A percentile compares a stretch with the other conserved stretches of the same genome.
Conservation (phyloP, 2,329 filamentous ascomycete genomes). For the Clarireedia homoeocarpa region DNA sequence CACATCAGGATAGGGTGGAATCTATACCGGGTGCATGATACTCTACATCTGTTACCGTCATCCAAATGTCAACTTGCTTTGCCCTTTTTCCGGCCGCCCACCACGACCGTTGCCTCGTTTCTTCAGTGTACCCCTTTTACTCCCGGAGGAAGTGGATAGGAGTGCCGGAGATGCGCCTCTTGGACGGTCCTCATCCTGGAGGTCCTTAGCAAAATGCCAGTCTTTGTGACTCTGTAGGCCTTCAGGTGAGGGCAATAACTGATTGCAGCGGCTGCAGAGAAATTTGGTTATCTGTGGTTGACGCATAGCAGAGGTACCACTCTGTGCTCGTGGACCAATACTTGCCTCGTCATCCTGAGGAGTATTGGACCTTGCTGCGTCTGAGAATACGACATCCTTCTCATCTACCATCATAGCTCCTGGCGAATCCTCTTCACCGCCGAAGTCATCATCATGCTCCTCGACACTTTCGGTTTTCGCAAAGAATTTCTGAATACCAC, state of each 20-base stretch:
- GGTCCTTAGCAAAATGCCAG: conserved; percentile 88
- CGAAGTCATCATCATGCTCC: conserved; percentile 25
- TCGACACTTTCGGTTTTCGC: conserved; percentile 21
- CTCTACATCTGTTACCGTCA: conserved; percentile 14
- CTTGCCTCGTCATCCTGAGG: conserved; percentile 24
- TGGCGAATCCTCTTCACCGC: conserved; percentile 20
- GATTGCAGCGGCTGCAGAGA: conserved; percentile 58
- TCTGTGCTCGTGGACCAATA: conserved; percentile 20
- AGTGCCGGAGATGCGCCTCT: conserved; percentile 6
- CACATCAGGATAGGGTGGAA: conserved; percentile 21
- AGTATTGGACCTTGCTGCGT: conserved; percentile 12
- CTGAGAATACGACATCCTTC: conserved; percentile 10
- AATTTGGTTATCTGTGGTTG: conserved; percentile 33
- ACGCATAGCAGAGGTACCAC: conserved; percentile 23
- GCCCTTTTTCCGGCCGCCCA: conserved; percentile 42
- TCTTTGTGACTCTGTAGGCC: conserved; percentile 72
- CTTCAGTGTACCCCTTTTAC: conserved; percentile 21
- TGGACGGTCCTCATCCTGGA: conserved; percentile 47
- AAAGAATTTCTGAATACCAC: conserved; percentile 27
- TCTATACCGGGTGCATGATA: background rate
- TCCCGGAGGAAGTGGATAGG: conserved; percentile 26
- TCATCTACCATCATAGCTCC: conserved; percentile 13
- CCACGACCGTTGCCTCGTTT: conserved; percentile 20
- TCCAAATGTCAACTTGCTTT: conserved; percentile 51
- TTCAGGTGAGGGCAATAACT: conserved; percentile 48